Percentiles rank a stretch among this genome's conserved stretches.
Conservation (phyloP, 2,329 filamentous ascomycete genomes). For the Fusarium oxysporum region DNA sequence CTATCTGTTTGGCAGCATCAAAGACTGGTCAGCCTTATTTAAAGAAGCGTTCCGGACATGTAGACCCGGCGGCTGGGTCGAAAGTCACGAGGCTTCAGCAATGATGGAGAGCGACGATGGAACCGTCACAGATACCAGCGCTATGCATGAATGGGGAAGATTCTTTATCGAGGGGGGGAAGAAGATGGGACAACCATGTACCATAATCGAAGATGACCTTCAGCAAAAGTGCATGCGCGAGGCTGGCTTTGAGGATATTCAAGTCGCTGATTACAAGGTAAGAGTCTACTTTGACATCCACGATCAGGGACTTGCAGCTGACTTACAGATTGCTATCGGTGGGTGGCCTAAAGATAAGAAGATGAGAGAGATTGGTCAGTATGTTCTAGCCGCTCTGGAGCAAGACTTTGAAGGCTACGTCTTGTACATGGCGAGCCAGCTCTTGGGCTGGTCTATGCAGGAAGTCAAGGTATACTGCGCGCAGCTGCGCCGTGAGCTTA, state of each 20-base stretch:
- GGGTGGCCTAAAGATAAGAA: background rate
- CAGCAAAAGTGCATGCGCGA: slow-evolving; percentile 4
- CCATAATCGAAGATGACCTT: slow-evolving; percentile 1
- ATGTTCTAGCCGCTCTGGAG: slow-evolving; percentile 1
- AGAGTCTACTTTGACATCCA: background rate
- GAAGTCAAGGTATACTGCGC: slow-evolving; percentile 3
- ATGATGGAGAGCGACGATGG: slow-evolving; percentile 45
- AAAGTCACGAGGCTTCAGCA: slow-evolving; percentile 45
- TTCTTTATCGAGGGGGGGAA: slow-evolving; percentile 44
- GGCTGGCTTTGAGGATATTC: slow-evolving; percentile 4
- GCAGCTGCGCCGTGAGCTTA: slow-evolving; percentile 1
- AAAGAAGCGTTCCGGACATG: slow-evolving; percentile 62
- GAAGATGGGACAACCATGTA: slow-evolving; percentile 15
- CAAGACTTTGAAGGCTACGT: slow-evolving; percentile 4
- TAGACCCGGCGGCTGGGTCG: slow-evolving; percentile 63
- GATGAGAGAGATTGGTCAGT: background rate
- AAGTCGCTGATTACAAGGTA: background rate
- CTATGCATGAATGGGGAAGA: slow-evolving; percentile 41
- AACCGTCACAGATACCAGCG: slow-evolving; percentile 41
- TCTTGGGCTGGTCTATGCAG: slow-evolving; percentile 2
- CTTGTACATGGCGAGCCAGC: slow-evolving; percentile 5
- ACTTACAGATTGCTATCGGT: background rate
- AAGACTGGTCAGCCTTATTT: slow-evolving; percentile 66
- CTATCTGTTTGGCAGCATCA: slow-evolving; percentile 65
- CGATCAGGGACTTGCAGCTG: background rate